Conservation (phyloP, 768 basidiomycete genomes). For the Tubosaeta sp. region DNA sequence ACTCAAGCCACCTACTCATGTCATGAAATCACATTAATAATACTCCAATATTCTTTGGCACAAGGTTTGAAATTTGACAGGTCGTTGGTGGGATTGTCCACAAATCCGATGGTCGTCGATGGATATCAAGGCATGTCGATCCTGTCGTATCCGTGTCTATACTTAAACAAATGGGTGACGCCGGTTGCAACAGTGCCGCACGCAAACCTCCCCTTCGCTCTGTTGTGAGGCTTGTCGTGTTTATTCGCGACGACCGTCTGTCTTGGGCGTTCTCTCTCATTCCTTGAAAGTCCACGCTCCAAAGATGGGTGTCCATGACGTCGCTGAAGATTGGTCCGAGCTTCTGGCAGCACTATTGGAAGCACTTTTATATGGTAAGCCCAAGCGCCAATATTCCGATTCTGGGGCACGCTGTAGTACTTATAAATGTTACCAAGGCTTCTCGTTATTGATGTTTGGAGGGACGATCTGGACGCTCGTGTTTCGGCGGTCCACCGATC, state of each 20-base stretch:
- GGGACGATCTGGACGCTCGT: slow-evolving; percentile 21
- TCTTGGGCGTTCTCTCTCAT: background rate
- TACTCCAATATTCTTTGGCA: background rate
- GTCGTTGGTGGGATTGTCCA: background rate
- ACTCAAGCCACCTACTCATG: background rate
- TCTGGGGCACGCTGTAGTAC: too few relatives aligned
- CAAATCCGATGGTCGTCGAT: background rate
- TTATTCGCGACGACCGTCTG: background rate
- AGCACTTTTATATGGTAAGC: slow-evolving; percentile 2
- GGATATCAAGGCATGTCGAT: too few relatives aligned
- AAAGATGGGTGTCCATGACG: background rate
- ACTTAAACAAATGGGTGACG: background rate
- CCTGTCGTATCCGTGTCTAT: background rate
- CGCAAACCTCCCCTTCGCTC: background rate
- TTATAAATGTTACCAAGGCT: slow-evolving; percentile 13
- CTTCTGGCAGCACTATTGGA: slow-evolving; percentile 1
- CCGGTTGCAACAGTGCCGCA: too few relatives aligned
- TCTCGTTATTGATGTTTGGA: slow-evolving; percentile 29
- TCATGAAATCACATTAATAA: background rate
- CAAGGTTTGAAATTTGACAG: background rate
- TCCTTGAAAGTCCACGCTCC: background rate
- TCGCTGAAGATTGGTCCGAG: slow-evolving; percentile 2
- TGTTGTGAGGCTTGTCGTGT: background rate
- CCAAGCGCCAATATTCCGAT: too few relatives aligned
- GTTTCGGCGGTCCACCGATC: background rate